A percentile compares a stretch with the other conserved stretches of the same genome.
Conservation (phyloP, 2,329 filamentous ascomycete genomes). For the Colletotrichum cereale region DNA sequence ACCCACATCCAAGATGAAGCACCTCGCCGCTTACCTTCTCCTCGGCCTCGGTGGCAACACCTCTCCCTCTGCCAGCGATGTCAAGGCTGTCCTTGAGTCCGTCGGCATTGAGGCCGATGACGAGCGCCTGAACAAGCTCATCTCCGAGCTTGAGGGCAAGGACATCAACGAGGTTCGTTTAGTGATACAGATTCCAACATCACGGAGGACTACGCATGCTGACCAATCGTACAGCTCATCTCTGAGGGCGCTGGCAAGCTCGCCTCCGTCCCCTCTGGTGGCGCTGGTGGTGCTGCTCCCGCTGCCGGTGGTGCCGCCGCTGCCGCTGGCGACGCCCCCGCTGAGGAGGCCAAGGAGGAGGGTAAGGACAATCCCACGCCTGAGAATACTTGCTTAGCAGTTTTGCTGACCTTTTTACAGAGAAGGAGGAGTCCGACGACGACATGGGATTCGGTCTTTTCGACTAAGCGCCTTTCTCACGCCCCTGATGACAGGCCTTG, state of each 20-base stretch:
- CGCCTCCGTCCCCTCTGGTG: constrained; percentile 95
- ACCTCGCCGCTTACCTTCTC: constrained; percentile 99
- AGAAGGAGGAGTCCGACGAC: constrained; percentile 64
- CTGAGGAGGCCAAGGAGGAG: constrained; percentile 80
- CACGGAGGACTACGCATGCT: background rate
- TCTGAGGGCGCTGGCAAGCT: constrained; percentile 91
- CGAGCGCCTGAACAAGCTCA: constrained; percentile 86
- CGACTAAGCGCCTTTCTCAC: constrained; percentile 66
- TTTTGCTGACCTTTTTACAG: constrained; percentile 52
- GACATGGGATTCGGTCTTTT: constrained; percentile 75
- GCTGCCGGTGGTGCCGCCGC: constrained; percentile 76
- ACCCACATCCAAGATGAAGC: constrained; percentile 88
- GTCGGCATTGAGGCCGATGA: constrained; percentile 95
- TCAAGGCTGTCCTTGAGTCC: constrained; percentile 90
- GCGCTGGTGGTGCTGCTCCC: constrained; percentile 78
- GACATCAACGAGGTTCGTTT: constrained; percentile 87
- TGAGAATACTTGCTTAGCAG: constrained; percentile 13
- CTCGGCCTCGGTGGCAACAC: constrained; percentile 93
- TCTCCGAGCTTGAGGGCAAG: constrained; percentile 93
- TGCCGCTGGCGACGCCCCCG: constrained; percentile 71
- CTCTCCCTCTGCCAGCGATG: constrained; percentile 85
- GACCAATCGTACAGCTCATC: constrained; percentile 76
- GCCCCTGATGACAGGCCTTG: constrained; percentile 46
- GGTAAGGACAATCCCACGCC: constrained; percentile 72
- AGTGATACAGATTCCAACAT: background rate